Percentiles rank a stretch among this genome's conserved stretches.
These are phyloP conservation scores for Exophiala sp. DNA, from an alignment of 2,329 filamentous ascomycete species.

Conservation along the genomic window DNA sequence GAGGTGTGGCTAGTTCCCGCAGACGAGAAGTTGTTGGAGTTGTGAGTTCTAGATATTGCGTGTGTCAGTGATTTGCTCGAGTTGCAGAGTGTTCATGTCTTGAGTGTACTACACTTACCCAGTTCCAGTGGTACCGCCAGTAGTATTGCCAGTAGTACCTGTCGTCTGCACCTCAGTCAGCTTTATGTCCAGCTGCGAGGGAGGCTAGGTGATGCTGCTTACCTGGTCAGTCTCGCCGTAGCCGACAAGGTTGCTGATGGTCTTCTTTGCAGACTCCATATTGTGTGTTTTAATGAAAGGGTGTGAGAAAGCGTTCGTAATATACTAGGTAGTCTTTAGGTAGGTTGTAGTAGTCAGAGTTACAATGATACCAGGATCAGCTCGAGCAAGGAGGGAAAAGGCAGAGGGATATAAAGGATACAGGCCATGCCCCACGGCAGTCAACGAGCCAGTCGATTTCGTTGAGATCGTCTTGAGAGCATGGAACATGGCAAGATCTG, in stretches of 20 bases:
- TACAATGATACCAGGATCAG: background rate
- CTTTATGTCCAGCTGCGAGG: too few relatives aligned
- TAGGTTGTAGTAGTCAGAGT: background rate
- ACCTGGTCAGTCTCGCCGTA: conserved; percentile 5
- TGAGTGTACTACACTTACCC: background rate
- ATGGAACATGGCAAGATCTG: background rate
- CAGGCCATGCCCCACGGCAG: background rate
- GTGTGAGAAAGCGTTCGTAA: too few relatives aligned
- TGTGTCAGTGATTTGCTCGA: too few relatives aligned
- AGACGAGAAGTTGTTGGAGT: background rate
- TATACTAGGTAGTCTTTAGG: too few relatives aligned
- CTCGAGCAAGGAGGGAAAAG: background rate
- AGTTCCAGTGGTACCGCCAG: background rate
- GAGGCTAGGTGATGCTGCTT: background rate
- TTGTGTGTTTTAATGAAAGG: background rate
- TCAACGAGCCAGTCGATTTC: background rate
- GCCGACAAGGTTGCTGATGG: conserved; percentile 13
- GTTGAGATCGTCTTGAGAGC: too few relatives aligned
- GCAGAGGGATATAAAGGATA: background rate
- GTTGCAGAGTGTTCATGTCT: too few relatives aligned
- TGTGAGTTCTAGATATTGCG: background rate
- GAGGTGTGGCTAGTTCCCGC: background rate
- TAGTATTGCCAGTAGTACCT: too few relatives aligned
- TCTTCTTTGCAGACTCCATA: conserved; percentile 22
- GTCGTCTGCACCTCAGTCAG: too few relatives aligned